Evolutionary conservation across 768 basidiomycete species (phyloP), one percentile per base, ranked within the genome.

Genomic region (Boletus tylopilopsis): DNA sequence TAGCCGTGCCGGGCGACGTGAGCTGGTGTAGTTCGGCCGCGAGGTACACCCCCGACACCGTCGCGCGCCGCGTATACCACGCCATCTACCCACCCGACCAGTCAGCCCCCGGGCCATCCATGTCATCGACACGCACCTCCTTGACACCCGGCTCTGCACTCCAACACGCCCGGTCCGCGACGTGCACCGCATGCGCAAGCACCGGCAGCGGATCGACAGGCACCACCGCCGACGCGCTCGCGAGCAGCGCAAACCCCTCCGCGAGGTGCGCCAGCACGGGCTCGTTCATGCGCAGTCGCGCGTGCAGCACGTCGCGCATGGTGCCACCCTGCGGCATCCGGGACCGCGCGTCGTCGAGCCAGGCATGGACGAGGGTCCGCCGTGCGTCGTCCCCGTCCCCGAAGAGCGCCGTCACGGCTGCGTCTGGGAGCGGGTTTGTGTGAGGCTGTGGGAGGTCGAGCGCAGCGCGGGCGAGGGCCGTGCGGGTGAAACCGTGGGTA

Each of bases 21-120:
- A 93, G 62, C 61, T 93, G 90, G 59, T 91, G 90, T 15, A 93
- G 71, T 68, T 92, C 90, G 53, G 87, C 80, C n/a, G 85, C 82
- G 13, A 79, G 73, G 57, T 92, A 93, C 13, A 87, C 70, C 2
- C 78, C 74, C 7, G 85, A 81, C 25, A 91, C 59, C 1, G 85
- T 78, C 0, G 78, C 80, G 29, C 90, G 74, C 30, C 73, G 78
- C 6, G 82, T 70, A 64, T 90, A 90, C 90, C 90, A 92, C 8
- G 77, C 72, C 44, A 81, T 68, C 89, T 90, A 34, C n/a, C 29
- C 6, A 12, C 29, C 7, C 29, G 12, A 16, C 10, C n/a, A 15
- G 23, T 49, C 23, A 50, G 42, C 47, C 6, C 23, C 15, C 39
- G 16, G 25, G 10, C 23, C 0, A 34, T 7, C 10, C 43, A 5